Base-by-base conservation (phyloP, 768 basidiomycete species). In the Podaxis pistillaris region DNA sequence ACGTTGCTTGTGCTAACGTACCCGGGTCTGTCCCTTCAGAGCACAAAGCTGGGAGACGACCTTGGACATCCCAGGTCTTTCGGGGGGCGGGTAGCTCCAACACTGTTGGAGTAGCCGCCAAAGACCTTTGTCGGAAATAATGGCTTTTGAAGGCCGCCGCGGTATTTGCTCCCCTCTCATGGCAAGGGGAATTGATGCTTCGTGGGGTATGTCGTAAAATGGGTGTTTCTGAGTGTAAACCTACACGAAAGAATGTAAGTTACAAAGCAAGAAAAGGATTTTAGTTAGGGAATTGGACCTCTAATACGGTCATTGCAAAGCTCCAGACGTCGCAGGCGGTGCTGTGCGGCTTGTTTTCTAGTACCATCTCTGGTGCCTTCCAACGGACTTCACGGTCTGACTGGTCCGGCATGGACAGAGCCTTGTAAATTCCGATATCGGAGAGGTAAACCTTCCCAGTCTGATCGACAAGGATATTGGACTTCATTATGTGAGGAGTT, bases 261-360 rank as follows among this genome's bases (percentile, higher is more conserved):
- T 9, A 3, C 13, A 24, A 9, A 11, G 49, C 2, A 2, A 8
- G 33, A 33, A 33, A 30, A 26, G 9, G 9, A 8, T 9, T 12
- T 13, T 4, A 22, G 26, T 28, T 19, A 50, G 7, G 24, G 22
- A 9, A 1, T 13, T 7, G 22, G 2, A 60, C 58, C 58, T 60
- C 47, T 15, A 51, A 40, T 24, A 52, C 15, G 1, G 47, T 37
- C 58, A 60, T 60, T 9, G 12, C 58, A 13, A 60, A 51, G 24
- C 58, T 60, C 58, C 58, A 60, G 37, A 37, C 12, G n/a, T 60
- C 58, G 13, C 49, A 60, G 0, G 47, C 50, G 2, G 47, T 37
- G 36, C 22, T 51, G 13, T 51, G 36, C 4, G 22, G 37, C 17
- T 15, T 30, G 22, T 15, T 28, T 13, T 28, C 15, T 4, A 60